A percentile compares a stretch with the other conserved stretches of the same genome.
Evolutionary conservation across 371 early-diverging fungal genomes (phyloP).

Genomic region (Syncephalastrum racemosum): DNA sequence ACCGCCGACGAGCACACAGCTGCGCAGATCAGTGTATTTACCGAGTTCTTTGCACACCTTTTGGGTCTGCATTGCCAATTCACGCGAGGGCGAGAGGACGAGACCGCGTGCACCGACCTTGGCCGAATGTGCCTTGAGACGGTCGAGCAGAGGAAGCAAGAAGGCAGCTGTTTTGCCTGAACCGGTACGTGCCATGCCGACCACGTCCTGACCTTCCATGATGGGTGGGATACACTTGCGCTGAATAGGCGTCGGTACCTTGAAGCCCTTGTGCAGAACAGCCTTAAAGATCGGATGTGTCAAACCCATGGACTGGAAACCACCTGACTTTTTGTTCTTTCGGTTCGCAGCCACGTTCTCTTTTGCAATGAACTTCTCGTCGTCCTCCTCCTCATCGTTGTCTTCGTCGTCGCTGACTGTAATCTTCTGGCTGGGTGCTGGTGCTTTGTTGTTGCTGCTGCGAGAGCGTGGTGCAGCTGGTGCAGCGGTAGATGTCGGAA

Average conservation of each 20-base stretch:
- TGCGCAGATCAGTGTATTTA: slow-evolving; percentile 89
- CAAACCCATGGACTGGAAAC: slow-evolving; percentile 96
- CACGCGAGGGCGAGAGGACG: slow-evolving; percentile 91
- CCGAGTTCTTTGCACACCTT: slow-evolving; percentile 88
- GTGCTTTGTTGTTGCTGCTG: slow-evolving; percentile 9
- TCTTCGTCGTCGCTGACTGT: slow-evolving; percentile 33
- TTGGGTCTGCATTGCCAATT: slow-evolving; percentile 96
- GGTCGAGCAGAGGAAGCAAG: slow-evolving; percentile 92
- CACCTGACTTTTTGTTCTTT: slow-evolving; percentile 92
- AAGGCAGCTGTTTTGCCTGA: slow-evolving; percentile 99
- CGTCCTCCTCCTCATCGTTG: slow-evolving; percentile 37
- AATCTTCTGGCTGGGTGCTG: slow-evolving; percentile 15
- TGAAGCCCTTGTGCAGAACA: slow-evolving; percentile 88
- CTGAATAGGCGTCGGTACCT: slow-evolving; percentile 99
- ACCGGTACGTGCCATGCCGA: slow-evolving; percentile 98
- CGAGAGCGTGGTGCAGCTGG: slow-evolving; percentile 1
- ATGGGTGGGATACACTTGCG: slow-evolving; percentile 94
- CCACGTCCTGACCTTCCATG: slow-evolving; percentile 89
- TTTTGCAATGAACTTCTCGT: slow-evolving; percentile 48
- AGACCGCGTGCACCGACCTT: slow-evolving; percentile 88
- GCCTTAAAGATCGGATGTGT: slow-evolving; percentile 82
- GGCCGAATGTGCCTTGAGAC: slow-evolving; percentile 84
- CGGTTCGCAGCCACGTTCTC: slow-evolving; percentile 69
- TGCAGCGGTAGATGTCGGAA: background rate
- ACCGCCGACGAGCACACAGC: slow-evolving; percentile 94